phyloP scores from a whole-genome alignment of 2,329 filamentous ascomycete genomes.

The Diaporthe batatas region DNA sequence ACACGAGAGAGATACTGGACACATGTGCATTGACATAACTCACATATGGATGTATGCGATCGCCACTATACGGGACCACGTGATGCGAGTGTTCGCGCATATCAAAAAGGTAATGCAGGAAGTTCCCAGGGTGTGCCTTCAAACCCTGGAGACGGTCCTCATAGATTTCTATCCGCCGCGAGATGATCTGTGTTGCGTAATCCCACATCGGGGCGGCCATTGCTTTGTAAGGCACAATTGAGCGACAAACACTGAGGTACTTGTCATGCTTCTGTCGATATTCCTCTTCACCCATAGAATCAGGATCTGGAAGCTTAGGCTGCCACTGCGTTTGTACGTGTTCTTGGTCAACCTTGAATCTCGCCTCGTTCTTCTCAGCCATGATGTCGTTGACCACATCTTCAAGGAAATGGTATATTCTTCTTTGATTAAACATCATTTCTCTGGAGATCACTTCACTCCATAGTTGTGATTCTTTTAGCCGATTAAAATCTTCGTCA shows the following conservation, averaged over 20 bases:
- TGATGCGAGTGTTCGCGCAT: not conserved
- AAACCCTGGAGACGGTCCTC: not conserved
- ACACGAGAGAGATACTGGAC: not conserved
- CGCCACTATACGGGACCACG: not conserved
- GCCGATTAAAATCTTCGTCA: not conserved
- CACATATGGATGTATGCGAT: not conserved
- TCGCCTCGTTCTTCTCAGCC: not conserved
- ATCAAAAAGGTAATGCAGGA: not conserved
- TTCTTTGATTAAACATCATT: not conserved
- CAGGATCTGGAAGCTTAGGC: not conserved
- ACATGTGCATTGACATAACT: not conserved
- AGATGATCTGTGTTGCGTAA: not conserved
- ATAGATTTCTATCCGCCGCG: not conserved
- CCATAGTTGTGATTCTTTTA: not conserved
- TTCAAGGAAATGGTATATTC: slow-evolving; percentile 5
- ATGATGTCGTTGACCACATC: not conserved
- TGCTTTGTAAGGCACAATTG: not conserved
- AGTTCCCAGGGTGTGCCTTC: not conserved
- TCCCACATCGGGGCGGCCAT: too few relatives aligned
- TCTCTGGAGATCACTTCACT: fast-evolving
- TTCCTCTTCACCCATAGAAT: too few relatives aligned
- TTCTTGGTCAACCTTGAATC: not conserved
- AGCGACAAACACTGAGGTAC: too few relatives aligned
- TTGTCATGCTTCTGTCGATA: too few relatives aligned
- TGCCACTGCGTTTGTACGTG: not conserved